phyloP scores from a whole-genome alignment of 2,329 filamentous ascomycete species.

The Bipolaris oryzae region DNA sequence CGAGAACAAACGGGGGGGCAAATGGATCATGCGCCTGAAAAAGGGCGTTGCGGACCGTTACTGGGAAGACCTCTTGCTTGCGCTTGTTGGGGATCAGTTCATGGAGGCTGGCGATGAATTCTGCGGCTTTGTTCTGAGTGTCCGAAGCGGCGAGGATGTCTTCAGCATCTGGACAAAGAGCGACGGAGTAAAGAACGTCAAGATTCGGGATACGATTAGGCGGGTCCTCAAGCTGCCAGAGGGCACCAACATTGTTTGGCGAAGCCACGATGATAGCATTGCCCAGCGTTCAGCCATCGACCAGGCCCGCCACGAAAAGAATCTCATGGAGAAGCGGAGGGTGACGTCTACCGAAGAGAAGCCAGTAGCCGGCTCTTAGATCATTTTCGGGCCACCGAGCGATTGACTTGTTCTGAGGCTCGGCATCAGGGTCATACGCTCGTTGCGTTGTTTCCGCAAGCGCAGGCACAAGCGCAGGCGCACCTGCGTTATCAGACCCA shows the following conservation, averaged over 20 bases:
- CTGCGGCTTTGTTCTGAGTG: conserved; percentile 91
- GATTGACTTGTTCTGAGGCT: not conserved
- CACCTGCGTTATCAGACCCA: not conserved
- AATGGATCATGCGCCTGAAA: conserved; percentile 96
- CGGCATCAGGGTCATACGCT: not conserved
- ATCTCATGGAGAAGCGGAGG: conserved; percentile 53
- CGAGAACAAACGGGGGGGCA: conserved; percentile 92
- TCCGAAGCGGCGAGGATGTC: conserved; percentile 94
- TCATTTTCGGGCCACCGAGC: conserved; percentile 1
- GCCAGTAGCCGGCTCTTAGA: conserved; percentile 33
- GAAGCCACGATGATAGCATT: conserved; percentile 95
- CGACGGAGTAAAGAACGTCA: conserved; percentile 90
- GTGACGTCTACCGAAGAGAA: conserved; percentile 47
- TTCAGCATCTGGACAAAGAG: conserved; percentile 97
- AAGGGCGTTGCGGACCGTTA: conserved; percentile 96
- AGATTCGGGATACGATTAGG: conserved; percentile 97
- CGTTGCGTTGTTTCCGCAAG: not conserved
- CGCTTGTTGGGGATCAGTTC: conserved; percentile 93
- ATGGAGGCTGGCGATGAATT: conserved; percentile 91
- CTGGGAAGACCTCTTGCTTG: conserved; percentile 92
- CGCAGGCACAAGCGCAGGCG: not conserved
- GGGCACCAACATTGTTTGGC: conserved; percentile 92
- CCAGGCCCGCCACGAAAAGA: conserved; percentile 87
- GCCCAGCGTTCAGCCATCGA: conserved; percentile 89
- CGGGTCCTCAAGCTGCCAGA: conserved; percentile 82